Conservation (phyloP, 2,329 filamentous ascomycete genomes). For the Oidium heveae region DNA sequence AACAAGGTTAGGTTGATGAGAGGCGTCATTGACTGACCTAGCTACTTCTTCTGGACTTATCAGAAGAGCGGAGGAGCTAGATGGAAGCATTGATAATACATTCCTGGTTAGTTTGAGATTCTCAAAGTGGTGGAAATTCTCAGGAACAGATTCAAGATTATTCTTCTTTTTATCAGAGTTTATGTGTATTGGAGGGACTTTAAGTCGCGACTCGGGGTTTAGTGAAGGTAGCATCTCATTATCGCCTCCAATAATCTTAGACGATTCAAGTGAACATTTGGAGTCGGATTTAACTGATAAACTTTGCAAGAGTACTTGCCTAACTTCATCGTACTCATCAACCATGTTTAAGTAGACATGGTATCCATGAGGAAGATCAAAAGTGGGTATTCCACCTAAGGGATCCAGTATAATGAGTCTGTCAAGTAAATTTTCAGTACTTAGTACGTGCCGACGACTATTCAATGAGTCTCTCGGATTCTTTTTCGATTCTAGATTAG, state of each 20-base stretch:
- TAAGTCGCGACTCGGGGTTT: slow-evolving; percentile 15
- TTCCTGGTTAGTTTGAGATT: slow-evolving; percentile 52
- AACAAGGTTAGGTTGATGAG: slow-evolving; percentile 15
- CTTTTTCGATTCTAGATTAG: slow-evolving; percentile 16
- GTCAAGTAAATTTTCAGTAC: slow-evolving; percentile 38
- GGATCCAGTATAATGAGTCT: slow-evolving; percentile 75
- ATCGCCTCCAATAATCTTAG: not conserved
- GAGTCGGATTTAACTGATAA: not conserved
- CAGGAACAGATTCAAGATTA: slow-evolving; percentile 1
- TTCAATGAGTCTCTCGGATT: slow-evolving; percentile 16
- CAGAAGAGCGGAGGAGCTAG: slow-evolving; percentile 66
- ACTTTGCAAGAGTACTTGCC: slow-evolving; percentile 26
- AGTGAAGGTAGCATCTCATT: slow-evolving; percentile 19
- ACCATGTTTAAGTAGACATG: slow-evolving; percentile 84
- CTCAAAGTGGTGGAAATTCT: slow-evolving; percentile 26
- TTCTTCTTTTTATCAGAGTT: not conserved
- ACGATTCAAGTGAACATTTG: not conserved
- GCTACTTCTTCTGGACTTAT: slow-evolving; percentile 71
- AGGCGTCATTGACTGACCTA: slow-evolving; percentile 15
- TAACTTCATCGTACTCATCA: slow-evolving; percentile 56
- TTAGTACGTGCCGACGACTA: slow-evolving; percentile 10
- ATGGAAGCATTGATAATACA: slow-evolving; percentile 50
- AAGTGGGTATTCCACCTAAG: slow-evolving; percentile 57
- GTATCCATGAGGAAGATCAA: slow-evolving; percentile 31
- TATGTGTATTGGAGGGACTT: not conserved